A percentile compares a stretch with the other conserved stretches of the same genome.
phyloP scores from a whole-genome alignment of 73 alveolate species.

The Stentor coeruleus region DNA sequence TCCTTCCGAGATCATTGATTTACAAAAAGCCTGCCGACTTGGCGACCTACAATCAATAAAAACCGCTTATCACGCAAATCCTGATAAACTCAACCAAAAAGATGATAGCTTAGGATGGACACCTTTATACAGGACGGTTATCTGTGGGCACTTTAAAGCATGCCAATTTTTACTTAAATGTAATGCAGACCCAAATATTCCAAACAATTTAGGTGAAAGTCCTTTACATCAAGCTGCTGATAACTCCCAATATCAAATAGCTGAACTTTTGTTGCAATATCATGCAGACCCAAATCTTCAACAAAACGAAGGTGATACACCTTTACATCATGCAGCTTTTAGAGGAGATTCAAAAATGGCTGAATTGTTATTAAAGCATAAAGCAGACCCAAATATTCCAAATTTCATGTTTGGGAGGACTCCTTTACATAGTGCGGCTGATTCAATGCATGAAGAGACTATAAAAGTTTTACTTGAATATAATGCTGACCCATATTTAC shows the following conservation, averaged over 20 bases:
- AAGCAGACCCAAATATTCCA: conserved; percentile 59
- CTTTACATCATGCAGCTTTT: conserved; percentile 66
- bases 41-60: conserved; percentile 21
- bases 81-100: conserved; percentile 14
- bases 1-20: conserved; percentile 8
- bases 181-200: conserved; percentile 59
- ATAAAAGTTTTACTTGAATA: not conserved
- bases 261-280: conserved; percentile 56
- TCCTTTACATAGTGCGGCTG: conserved; percentile 27
- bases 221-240: conserved; percentile 80
- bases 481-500: conserved; percentile 10
- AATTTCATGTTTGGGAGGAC: conserved; percentile 26
- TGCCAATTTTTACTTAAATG: conserved; percentile 1
- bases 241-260: conserved; percentile 58
- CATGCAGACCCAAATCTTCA: conserved; percentile 61
- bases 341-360: conserved; percentile 63
- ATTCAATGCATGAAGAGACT: not conserved
- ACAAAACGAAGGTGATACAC: conserved; percentile 69
- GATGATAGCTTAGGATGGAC: conserved; percentile 28
- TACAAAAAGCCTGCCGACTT: conserved; percentile 30
- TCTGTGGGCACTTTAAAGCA: conserved; percentile 29
- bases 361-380: conserved; percentile 44
- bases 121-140: conserved; percentile 25
- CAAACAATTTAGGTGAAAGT: conserved; percentile 60
- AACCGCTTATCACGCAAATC: conserved; percentile 1